Percentiles rank a stretch among this genome's conserved stretches.
These are phyloP conservation scores for Podospora conica DNA, from an alignment of 495 filamentous ascomycete species.

Conservation along the genomic window DNA sequence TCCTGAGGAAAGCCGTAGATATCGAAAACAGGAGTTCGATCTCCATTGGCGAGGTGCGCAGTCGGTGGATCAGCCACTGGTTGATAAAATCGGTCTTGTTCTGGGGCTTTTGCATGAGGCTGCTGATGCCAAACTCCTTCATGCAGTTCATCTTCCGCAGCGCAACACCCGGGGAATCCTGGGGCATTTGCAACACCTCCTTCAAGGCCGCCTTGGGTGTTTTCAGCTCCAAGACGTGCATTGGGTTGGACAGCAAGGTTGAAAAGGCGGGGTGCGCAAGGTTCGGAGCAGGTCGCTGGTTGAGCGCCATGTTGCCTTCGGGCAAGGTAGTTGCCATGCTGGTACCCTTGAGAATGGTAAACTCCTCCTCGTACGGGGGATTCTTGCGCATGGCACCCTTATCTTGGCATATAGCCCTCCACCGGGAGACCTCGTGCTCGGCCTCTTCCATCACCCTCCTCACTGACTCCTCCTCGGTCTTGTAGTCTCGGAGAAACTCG, in stretches of 20 bases:
- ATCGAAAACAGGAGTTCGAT: slow-evolving; percentile 37
- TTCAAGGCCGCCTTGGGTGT: slow-evolving; percentile 19
- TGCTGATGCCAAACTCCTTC: slow-evolving; percentile 31
- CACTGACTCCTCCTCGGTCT: slow-evolving; percentile 8
- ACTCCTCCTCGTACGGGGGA: slow-evolving; percentile 24
- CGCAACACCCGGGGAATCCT: slow-evolving; percentile 18
- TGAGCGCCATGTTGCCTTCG: slow-evolving; percentile 22
- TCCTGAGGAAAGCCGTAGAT: slow-evolving; percentile 28
- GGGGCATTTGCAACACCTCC: slow-evolving; percentile 18
- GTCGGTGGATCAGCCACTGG: slow-evolving; percentile 42
- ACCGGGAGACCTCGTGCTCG: slow-evolving; percentile 10
- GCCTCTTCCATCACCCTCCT: slow-evolving; percentile 16
- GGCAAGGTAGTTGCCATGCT: slow-evolving; percentile 1
- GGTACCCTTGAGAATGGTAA: slow-evolving; percentile 17
- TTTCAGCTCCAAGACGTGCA: slow-evolving; percentile 22
- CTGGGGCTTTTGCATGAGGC: slow-evolving; percentile 25
- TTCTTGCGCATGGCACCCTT: slow-evolving; percentile 30
- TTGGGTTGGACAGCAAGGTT: slow-evolving; percentile 30
- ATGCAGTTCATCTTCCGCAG: slow-evolving; percentile 20
- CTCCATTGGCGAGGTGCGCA: slow-evolving; percentile 40
- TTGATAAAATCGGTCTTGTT: slow-evolving; percentile 40
- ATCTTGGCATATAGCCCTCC: slow-evolving; percentile 21
- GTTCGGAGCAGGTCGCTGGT: neutral
- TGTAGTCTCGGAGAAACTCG: slow-evolving; percentile 27
- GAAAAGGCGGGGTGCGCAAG: slow-evolving; percentile 27